phyloP scores from a whole-genome alignment of 2,329 filamentous ascomycete genomes.

The Trichoderma sp. region DNA sequence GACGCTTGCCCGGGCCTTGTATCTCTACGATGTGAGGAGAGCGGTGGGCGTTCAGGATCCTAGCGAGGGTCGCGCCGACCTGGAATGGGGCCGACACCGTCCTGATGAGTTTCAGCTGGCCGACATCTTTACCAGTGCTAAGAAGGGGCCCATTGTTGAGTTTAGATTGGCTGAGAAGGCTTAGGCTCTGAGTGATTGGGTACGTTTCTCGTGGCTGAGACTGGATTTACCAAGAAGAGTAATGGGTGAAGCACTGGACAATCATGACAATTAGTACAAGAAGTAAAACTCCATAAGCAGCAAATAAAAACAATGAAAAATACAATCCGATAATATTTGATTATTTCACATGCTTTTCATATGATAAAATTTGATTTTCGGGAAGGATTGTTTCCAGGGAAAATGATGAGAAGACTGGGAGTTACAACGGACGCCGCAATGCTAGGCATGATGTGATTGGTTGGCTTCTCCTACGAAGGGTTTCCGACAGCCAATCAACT shows the following conservation, averaged over 20 bases:
- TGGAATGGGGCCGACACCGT: slow-evolving; percentile 59
- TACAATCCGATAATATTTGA: neutral
- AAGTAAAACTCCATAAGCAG: neutral
- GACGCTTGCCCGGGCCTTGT: slow-evolving; percentile 63
- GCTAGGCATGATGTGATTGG: slow-evolving; percentile 36
- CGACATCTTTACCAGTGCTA: slow-evolving; percentile 74
- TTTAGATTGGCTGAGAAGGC: slow-evolving; percentile 47
- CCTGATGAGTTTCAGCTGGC: slow-evolving; percentile 66
- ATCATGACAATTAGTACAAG: neutral
- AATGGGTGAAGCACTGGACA: neutral
- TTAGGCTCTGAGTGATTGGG: slow-evolving; percentile 3
- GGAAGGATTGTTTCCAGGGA: too few species aligned
- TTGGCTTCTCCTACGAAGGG: neutral
- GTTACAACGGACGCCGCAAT: slow-evolving; percentile 36
- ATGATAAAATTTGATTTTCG: too few species aligned
- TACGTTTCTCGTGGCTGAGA: neutral
- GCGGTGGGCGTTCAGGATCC: slow-evolving; percentile 53
- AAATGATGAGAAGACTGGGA: neutral
- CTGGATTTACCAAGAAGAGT: neutral
- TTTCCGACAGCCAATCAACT: slow-evolving; percentile 8
- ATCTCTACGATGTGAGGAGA: slow-evolving; percentile 61
- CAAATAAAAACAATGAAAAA: slow-evolving; percentile 10
- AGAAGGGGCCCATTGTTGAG: slow-evolving; percentile 71
- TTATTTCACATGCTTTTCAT: too few species aligned
- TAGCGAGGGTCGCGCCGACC: slow-evolving; percentile 53